These are phyloP conservation scores for Galeopsis tetrahit DNA, from an alignment of 257 asterid genomes.

Conservation along the genomic window DNA sequence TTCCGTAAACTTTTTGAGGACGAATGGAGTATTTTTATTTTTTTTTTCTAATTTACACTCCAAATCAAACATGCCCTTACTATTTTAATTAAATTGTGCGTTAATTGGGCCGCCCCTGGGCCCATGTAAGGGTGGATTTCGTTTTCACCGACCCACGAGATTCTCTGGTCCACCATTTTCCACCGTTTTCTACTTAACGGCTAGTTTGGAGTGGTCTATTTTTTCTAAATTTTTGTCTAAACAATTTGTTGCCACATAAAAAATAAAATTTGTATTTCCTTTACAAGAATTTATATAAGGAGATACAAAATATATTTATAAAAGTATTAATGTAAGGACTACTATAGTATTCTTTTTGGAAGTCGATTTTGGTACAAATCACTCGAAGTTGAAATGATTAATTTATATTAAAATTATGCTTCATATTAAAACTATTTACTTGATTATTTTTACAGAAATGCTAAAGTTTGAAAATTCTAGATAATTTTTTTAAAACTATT, in stretches of 20 bases:
- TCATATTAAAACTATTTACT: too few species aligned
- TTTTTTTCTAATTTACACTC: too few species aligned
- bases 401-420: too few species aligned
- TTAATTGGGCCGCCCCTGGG: constrained; percentile 49
- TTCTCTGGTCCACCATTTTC: constrained; percentile 44
- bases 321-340: background rate
- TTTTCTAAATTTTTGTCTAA: background rate
- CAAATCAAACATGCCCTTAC: too few species aligned
- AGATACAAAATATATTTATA: background rate
- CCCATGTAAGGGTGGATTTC: constrained; percentile 34
- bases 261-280: background rate
- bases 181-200: constrained; percentile 45
- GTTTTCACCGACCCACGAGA: constrained; percentile 64
- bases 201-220: constrained; percentile 32
- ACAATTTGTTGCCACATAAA: background rate
- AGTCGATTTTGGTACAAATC: too few species aligned
- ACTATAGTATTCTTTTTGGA: background rate
- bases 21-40: too few species aligned
- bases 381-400: too few species aligned
- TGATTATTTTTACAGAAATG: background rate
- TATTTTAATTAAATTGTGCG: constrained; percentile 2
- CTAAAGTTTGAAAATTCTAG: background rate
- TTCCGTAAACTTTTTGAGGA: too few species aligned
- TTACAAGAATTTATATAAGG: background rate
- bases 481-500: background rate